phyloP scores from a whole-genome alignment of 2,329 filamentous ascomycete genomes.

The Cercospora sp. region DNA sequence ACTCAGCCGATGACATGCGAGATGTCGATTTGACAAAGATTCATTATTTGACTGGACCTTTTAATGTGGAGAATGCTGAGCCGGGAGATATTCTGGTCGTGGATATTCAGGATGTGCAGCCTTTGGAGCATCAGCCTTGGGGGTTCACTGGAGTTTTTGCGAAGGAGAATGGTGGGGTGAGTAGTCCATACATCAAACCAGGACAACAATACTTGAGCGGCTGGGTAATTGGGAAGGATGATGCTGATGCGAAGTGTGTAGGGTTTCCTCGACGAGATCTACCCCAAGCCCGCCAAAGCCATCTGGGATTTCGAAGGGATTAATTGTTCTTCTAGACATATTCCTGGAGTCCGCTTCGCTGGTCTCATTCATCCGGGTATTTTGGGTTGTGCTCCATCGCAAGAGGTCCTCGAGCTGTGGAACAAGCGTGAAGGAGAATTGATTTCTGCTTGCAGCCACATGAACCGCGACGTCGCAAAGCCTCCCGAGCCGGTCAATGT shows the following conservation, averaged over 20 bases:
- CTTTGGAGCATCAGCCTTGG: constrained; percentile 82
- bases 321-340: constrained; percentile 81
- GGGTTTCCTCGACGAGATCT: constrained; percentile 80
- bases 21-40: constrained; percentile 81
- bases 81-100: constrained; percentile 83
- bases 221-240: neutral
- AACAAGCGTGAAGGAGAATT: constrained; percentile 80
- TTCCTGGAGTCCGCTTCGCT: constrained; percentile 82
- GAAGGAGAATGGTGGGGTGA: constrained; percentile 70
- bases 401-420: constrained; percentile 76
- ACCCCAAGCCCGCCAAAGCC: constrained; percentile 74
- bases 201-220: neutral
- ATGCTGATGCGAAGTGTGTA: neutral
- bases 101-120: constrained; percentile 91
- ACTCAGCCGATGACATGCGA: constrained; percentile 82
- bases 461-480: constrained; percentile 71
- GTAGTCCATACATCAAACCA: neutral
- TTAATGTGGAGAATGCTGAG: constrained; percentile 79
- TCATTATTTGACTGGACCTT: constrained; percentile 87
- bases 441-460: constrained; percentile 65
- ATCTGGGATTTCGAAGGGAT: constrained; percentile 79
- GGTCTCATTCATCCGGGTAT: constrained; percentile 89
- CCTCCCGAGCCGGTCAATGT: constrained; percentile 71
- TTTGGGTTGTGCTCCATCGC: constrained; percentile 80
- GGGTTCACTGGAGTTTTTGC: constrained; percentile 85